These are phyloP conservation scores for Leonotis leonurus DNA, from an alignment of 257 asterid species.

Conservation along the genomic window DNA sequence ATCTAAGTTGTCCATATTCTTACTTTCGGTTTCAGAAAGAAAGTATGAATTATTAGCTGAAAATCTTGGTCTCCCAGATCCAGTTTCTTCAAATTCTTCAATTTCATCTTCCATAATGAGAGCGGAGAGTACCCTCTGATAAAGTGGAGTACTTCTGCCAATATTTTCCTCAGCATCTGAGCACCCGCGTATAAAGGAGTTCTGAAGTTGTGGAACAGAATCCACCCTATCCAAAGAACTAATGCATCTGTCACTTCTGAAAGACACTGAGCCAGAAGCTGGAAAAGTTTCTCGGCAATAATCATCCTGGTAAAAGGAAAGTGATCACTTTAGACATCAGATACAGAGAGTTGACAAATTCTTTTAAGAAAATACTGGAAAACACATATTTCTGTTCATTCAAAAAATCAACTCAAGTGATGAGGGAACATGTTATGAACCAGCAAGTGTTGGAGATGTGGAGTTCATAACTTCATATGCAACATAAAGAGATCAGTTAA, in stretches of 20 bases:
- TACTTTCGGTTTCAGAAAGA: constrained; percentile 33
- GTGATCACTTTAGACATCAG: constrained; percentile 10
- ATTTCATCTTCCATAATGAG: constrained; percentile 69
- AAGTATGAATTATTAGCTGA: constrained; percentile 39
- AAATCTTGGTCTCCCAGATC: constrained; percentile 39
- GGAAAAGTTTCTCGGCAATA: constrained; percentile 34
- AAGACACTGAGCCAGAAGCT: constrained; percentile 33
- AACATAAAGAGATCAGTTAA: constrained; percentile 8
- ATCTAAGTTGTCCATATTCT: constrained; percentile 37
- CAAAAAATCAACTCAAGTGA: not conserved
- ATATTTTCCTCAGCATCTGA: constrained; percentile 35
- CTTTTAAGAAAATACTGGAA: not conserved
- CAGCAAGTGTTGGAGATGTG: not conserved
- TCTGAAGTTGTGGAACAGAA: constrained; percentile 43
- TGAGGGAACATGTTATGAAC: not conserved
- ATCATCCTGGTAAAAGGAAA: constrained; percentile 43
- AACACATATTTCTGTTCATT: not conserved
- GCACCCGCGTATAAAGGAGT: constrained; percentile 35
- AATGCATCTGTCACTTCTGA: constrained; percentile 32
- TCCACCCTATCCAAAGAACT: constrained; percentile 31
- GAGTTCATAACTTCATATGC: constrained; percentile 3
- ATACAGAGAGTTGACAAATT: not conserved
- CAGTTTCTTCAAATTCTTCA: constrained; percentile 74
- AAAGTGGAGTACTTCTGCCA: constrained; percentile 56
- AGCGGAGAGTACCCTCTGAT: constrained; percentile 89